phyloP scores from a whole-genome alignment of 1,139 yeast genomes.

The Saccharomyces pastorianus region DNA sequence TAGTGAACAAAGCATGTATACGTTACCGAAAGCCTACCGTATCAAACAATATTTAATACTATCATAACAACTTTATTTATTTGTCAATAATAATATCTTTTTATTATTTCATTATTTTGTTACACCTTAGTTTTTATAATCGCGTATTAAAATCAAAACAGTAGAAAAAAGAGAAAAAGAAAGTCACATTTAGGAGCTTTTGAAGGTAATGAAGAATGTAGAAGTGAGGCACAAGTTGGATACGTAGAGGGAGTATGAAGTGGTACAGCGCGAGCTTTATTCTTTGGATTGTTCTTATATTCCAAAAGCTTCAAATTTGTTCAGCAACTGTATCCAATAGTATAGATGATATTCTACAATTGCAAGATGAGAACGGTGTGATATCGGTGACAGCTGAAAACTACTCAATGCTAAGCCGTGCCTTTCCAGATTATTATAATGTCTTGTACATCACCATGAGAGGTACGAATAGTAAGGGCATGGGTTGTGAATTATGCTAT shows the following conservation, averaged over 20 bases:
- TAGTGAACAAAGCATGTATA: not conserved
- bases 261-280: not conserved
- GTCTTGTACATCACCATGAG: conserved; percentile 41
- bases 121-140: not conserved
- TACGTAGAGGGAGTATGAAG: not conserved
- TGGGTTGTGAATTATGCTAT: conserved; percentile 38
- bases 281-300: not conserved
- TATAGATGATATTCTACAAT: conserved; percentile 6
- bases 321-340: not conserved
- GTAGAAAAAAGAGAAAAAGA: not conserved
- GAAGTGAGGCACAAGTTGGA: not conserved
- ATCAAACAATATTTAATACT: not conserved
- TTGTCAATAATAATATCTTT: not conserved
- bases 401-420: conserved; percentile 26
- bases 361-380: conserved; percentile 21
- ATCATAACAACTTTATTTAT: not conserved
- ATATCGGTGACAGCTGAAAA: conserved; percentile 30
- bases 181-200: not conserved
- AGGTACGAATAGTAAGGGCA: conserved; percentile 23
- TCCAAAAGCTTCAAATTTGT: not conserved
- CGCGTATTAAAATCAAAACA: not conserved
- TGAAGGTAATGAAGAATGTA: not conserved
- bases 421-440: conserved; percentile 38
- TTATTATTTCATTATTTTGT: not conserved
- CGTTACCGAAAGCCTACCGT: too few relatives aligned